Conservation (phyloP, 176 grass and related monocot genomes). For the Guadua angustifolia region DNA sequence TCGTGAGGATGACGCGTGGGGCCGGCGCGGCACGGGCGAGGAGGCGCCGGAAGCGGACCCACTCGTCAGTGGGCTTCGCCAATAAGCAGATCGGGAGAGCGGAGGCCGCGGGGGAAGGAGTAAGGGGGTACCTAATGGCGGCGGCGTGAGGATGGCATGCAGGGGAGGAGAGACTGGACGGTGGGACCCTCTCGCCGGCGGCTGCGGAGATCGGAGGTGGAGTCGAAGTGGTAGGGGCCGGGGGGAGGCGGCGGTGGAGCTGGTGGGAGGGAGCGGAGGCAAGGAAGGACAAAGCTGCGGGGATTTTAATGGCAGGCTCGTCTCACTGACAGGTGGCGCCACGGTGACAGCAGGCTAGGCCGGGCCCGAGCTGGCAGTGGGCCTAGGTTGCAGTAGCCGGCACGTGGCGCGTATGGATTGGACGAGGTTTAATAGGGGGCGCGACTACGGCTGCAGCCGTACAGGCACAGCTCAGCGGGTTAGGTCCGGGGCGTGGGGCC, state of each 20-base stretch:
- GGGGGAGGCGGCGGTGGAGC: constrained; percentile 43
- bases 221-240: constrained; percentile 24
- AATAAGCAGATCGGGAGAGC: constrained; percentile 45
- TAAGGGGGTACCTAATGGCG: too few relatives aligned
- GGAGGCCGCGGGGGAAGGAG: background rate
- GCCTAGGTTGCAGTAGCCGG: background rate
- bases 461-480: background rate
- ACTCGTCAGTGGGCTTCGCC: constrained; percentile 9
- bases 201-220: constrained; percentile 34
- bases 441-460: background rate
- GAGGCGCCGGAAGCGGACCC: constrained; percentile 1
- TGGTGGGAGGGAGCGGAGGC: background rate
- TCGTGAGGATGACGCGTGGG: background rate
- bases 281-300: background rate
- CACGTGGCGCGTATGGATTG: constrained; percentile 10
- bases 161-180: background rate
- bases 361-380: background rate
- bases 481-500: background rate
- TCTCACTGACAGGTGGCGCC: constrained; percentile 13
- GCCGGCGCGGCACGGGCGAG: background rate
- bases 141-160: background rate
- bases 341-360: background rate
- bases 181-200: constrained; percentile 32
- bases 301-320: constrained; percentile 17
- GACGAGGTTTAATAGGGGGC: background rate